These are phyloP conservation scores for Lasiodiplodia sp. DNA, from an alignment of 2,329 filamentous ascomycete species.

Conservation along the genomic window DNA sequence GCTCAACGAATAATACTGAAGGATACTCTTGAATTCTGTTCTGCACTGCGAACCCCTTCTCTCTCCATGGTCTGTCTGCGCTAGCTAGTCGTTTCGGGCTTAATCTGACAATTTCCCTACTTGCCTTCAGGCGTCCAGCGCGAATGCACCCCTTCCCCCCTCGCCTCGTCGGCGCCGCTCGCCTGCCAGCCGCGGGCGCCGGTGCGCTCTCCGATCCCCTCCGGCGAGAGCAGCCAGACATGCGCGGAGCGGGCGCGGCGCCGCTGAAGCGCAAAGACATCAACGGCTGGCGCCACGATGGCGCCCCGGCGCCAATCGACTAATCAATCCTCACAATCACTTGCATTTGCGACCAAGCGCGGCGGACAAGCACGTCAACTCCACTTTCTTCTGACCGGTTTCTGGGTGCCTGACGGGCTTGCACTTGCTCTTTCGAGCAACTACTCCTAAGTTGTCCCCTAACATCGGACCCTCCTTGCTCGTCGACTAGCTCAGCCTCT, in stretches of 20 bases:
- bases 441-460: constrained; percentile 10
- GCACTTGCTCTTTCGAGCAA: constrained; percentile 18
- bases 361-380: constrained; percentile 23
- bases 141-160: constrained; percentile 14
- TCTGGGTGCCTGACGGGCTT: constrained; percentile 23
- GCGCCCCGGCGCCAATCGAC: constrained; percentile 20
- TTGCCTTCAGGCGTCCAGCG: constrained; percentile 9
- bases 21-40: not conserved
- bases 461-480: constrained; percentile 10
- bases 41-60: not conserved
- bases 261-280: constrained; percentile 20
- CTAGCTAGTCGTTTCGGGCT: constrained; percentile 17
- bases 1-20: constrained; percentile 27
- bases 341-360: constrained; percentile 14
- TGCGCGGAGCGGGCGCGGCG: constrained; percentile 24
- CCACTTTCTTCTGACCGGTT: constrained; percentile 28
- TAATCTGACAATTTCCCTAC: constrained; percentile 26
- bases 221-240: constrained; percentile 21
- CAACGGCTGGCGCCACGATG: constrained; percentile 28
- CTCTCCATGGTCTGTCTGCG: not conserved
- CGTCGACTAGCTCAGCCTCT: constrained; percentile 9
- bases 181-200: constrained; percentile 17
- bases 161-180: constrained; percentile 20
- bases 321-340: constrained; percentile 27
- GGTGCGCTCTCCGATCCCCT: constrained; percentile 11